A percentile compares a stretch with the other conserved stretches of the same genome.
These are phyloP conservation scores for Pilatotrama ljubarskyi DNA, from an alignment of 768 basidiomycete genomes.

Conservation along the genomic window DNA sequence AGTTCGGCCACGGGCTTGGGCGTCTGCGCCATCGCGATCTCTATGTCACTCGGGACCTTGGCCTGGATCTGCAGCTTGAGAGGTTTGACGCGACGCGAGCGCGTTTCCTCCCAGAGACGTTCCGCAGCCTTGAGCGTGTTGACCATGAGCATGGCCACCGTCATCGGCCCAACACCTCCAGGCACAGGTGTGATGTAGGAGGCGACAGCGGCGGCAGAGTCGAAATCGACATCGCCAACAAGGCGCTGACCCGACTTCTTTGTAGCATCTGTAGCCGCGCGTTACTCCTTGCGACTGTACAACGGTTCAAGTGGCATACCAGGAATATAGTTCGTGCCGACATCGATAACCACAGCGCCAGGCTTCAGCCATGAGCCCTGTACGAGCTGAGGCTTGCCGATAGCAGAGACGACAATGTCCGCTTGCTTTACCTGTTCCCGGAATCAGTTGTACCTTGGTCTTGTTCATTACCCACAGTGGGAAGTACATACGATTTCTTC, in stretches of 20 bases:
- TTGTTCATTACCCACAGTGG: not conserved
- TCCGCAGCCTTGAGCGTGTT: slow-evolving; percentile 88
- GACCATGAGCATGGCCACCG: slow-evolving; percentile 96
- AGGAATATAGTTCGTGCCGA: slow-evolving; percentile 95
- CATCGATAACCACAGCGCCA: slow-evolving; percentile 94
- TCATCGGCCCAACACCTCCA: slow-evolving; percentile 99
- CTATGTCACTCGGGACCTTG: slow-evolving; percentile 95
- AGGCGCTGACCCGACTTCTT: slow-evolving; percentile 96
- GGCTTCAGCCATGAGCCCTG: slow-evolving; percentile 95
- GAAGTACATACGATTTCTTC: slow-evolving; percentile 63
- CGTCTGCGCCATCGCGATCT: slow-evolving; percentile 91
- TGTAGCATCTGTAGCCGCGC: slow-evolving; percentile 57
- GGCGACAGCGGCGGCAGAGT: slow-evolving; percentile 72
- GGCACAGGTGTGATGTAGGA: slow-evolving; percentile 96
- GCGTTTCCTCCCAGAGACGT: slow-evolving; percentile 71
- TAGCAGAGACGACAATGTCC: slow-evolving; percentile 95
- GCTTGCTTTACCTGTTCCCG: slow-evolving; percentile 69
- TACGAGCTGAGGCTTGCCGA: slow-evolving; percentile 88
- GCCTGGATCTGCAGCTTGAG: slow-evolving; percentile 76
- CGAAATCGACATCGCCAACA: slow-evolving; percentile 93
- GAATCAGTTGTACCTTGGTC: not conserved
- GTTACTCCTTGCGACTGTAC: not conserved
- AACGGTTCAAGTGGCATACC: slow-evolving; percentile 45
- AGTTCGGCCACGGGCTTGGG: slow-evolving; percentile 87
- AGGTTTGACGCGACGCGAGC: slow-evolving; percentile 70